A percentile compares a stretch with the other conserved stretches of the same genome.
phyloP scores from a whole-genome alignment of 768 basidiomycete species.

The Pleurotus sapidus region DNA sequence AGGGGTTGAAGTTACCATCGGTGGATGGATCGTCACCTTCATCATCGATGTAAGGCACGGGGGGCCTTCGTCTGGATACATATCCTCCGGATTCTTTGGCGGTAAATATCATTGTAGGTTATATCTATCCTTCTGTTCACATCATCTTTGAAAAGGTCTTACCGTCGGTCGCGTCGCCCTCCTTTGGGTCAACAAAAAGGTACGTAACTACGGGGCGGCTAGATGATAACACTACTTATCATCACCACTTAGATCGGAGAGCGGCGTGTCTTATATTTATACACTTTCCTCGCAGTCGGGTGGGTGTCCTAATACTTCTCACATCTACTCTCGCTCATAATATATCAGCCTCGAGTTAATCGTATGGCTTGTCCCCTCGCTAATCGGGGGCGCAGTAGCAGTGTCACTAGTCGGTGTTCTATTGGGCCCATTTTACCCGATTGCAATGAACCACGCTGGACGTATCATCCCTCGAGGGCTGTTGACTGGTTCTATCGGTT shows the following conservation, averaged over 20 bases:
- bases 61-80: constrained; percentile 17
- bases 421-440: constrained; percentile 55
- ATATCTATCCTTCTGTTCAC: background rate
- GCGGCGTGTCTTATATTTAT: constrained; percentile 31
- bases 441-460: constrained; percentile 52
- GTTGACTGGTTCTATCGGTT: constrained; percentile 41
- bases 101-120: constrained; percentile 20
- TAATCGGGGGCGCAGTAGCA: constrained; percentile 46
- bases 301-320: constrained; percentile 2
- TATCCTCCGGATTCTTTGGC: constrained; percentile 40
- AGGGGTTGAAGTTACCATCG: constrained; percentile 35
- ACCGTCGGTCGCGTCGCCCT: constrained; percentile 34
- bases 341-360: constrained; percentile 41
- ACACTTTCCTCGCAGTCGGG: constrained; percentile 32
- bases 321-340: background rate
- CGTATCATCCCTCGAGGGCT: constrained; percentile 55
- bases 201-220: constrained; percentile 11
- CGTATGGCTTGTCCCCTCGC: constrained; percentile 20
- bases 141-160: constrained; percentile 24
- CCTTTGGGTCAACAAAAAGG: constrained; percentile 26
- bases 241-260: constrained; percentile 31
- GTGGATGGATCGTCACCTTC: constrained; percentile 46
- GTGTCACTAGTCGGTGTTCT: constrained; percentile 46
- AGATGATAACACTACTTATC: background rate
- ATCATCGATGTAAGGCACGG: constrained; percentile 35